Evolutionary conservation across 768 basidiomycete species (phyloP).

Genomic region (Kwoniella dendrophila): DNA sequence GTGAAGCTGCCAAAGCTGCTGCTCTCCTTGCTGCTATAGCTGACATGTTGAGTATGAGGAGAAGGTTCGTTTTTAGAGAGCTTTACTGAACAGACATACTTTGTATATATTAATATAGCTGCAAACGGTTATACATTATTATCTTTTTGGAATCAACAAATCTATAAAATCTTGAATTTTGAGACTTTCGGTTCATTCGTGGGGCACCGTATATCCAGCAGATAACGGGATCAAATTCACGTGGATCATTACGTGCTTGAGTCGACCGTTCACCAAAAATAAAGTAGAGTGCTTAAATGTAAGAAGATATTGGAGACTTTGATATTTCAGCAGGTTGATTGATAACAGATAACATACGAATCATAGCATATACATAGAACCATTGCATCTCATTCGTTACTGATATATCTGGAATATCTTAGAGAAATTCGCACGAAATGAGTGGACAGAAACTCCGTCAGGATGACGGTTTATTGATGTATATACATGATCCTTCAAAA

Average conservation of each 20-base stretch:
- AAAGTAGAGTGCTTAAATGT: no score
- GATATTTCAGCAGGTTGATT: no score
- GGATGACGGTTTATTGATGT: slow-evolving; percentile 60
- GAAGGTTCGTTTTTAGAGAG: neutral
- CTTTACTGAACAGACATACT: neutral
- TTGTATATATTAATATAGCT: neutral
- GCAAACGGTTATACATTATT: neutral
- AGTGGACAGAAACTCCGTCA: slow-evolving; percentile 57
- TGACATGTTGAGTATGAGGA: slow-evolving; percentile 30
- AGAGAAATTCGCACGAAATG: slow-evolving; percentile 27
- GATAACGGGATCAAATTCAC: neutral
- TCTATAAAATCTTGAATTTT: neutral
- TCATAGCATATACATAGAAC: neutral
- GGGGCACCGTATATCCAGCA: neutral
- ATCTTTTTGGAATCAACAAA: slow-evolving; percentile 10
- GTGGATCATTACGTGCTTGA: slow-evolving; percentile 1
- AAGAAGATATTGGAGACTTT: no score
- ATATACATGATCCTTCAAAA: slow-evolving; percentile 58
- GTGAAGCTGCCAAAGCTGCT: slow-evolving; percentile 29
- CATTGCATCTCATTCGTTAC: neutral
- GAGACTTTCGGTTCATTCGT: no score
- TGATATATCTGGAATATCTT: neutral
- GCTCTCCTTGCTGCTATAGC: slow-evolving; percentile 50
- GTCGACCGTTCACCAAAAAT: slow-evolving; percentile 6
- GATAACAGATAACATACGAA: neutral